A percentile compares a stretch with the other conserved stretches of the same genome.
phyloP scores from a whole-genome alignment of 2,329 filamentous ascomycete species.

The Knufia fluminis region DNA sequence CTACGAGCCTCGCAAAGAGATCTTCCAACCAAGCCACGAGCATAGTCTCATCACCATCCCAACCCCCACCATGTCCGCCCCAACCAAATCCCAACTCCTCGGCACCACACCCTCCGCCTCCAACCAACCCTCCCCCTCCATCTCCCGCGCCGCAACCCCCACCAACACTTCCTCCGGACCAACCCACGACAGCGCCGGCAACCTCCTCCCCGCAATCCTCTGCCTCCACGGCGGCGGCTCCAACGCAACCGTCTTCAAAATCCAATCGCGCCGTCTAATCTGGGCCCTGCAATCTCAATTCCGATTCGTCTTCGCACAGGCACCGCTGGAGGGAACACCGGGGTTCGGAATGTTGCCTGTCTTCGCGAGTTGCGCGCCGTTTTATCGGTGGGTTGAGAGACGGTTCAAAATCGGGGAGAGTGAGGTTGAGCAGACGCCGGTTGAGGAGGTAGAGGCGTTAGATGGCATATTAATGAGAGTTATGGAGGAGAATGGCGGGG shows the following conservation, averaged over 20 bases:
- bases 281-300: slow-evolving; percentile 27
- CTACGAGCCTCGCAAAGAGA: too few species aligned
- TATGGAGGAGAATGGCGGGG: slow-evolving; percentile 20
- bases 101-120: not conserved
- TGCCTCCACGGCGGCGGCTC: slow-evolving; percentile 36
- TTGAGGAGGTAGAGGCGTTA: slow-evolving; percentile 16
- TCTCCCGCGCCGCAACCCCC: slow-evolving; percentile 4
- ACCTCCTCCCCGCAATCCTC: slow-evolving; percentile 26
- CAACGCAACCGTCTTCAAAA: slow-evolving; percentile 29
- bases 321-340: slow-evolving; percentile 24
- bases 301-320: slow-evolving; percentile 30
- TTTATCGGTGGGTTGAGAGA: slow-evolving; percentile 28
- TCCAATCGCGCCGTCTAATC: slow-evolving; percentile 30
- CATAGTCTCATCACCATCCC: too few species aligned
- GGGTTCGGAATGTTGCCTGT: slow-evolving; percentile 32
- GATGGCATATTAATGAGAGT: slow-evolving; percentile 15
- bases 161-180: not conserved
- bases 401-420: slow-evolving; percentile 14
- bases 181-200: slow-evolving; percentile 13
- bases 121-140: not conserved
- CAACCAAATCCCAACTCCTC: slow-evolving; percentile 6
- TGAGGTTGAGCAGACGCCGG: slow-evolving; percentile 16
- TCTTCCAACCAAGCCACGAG: too few species aligned
- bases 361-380: slow-evolving; percentile 30
- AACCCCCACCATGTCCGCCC: slow-evolving; percentile 3